These are phyloP conservation scores for Suhomyces sp. DNA, from an alignment of 805 yeast genomes.

Conservation along the genomic window DNA sequence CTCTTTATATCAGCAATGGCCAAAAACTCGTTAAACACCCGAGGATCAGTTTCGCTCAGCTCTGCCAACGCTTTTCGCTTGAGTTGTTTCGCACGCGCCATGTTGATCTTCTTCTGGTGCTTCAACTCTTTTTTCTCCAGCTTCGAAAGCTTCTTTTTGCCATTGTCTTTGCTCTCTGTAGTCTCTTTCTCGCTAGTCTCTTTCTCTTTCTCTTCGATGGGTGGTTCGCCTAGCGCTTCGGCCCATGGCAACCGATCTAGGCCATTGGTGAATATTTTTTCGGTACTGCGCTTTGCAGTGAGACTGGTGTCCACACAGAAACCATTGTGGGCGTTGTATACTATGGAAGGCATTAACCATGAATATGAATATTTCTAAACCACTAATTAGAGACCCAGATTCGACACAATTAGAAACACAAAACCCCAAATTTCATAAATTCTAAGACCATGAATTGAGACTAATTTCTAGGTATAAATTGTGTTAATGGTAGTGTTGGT, in stretches of 20 bases:
- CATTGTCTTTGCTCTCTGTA: not conserved
- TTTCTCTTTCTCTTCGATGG: not conserved
- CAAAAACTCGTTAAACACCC: constrained; percentile 10
- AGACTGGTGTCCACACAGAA: constrained; percentile 9
- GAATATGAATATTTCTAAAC: not conserved
- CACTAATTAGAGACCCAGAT: too few species aligned
- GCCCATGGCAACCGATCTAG: constrained; percentile 11
- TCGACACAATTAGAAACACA: too few species aligned
- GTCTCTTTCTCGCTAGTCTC: not conserved
- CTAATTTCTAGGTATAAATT: too few species aligned
- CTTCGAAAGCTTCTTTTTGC: constrained; percentile 6
- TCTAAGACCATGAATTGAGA: too few species aligned
- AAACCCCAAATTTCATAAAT: too few species aligned
- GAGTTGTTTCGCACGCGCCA: constrained; percentile 15
- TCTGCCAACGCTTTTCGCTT: constrained; percentile 9
- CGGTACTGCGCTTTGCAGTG: not conserved
- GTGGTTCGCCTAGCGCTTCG: not conserved
- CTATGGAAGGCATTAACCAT: not conserved
- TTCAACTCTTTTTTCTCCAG: constrained; percentile 9
- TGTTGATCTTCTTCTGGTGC: constrained; percentile 16
- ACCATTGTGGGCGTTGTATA: constrained; percentile 17
- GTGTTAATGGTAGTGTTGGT: too few species aligned
- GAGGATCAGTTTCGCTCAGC: not conserved
- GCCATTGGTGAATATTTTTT: constrained; percentile 7
- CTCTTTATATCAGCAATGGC: constrained; percentile 16